phyloP scores from a whole-genome alignment of 2,329 filamentous ascomycete species.

The Sphaerostilbella broomeana region DNA sequence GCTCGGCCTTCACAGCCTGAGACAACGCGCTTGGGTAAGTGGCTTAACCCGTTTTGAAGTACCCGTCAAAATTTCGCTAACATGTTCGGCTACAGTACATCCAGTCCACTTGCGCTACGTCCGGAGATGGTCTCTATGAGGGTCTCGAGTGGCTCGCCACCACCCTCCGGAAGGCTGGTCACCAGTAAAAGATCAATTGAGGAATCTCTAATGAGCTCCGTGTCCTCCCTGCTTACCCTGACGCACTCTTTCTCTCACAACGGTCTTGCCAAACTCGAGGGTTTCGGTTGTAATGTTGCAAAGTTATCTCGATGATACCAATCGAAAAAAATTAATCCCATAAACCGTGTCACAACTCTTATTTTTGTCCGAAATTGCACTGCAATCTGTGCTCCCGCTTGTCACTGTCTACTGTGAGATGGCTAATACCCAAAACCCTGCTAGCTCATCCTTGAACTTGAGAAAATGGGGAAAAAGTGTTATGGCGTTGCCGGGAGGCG shows the following conservation, averaged over 20 bases:
- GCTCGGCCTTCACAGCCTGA: constrained; percentile 97
- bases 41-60: neutral
- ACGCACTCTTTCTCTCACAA: constrained; percentile 37
- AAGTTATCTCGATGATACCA: constrained; percentile 47
- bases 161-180: constrained; percentile 70
- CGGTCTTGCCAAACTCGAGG: constrained; percentile 38
- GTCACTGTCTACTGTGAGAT: constrained; percentile 25
- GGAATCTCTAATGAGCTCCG: constrained; percentile 28
- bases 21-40: constrained; percentile 97
- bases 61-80: neutral
- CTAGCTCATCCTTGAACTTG: constrained; percentile 4
- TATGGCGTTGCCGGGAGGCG: constrained; percentile 16
- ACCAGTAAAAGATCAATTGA: constrained; percentile 46
- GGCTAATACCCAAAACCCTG: constrained; percentile 8
- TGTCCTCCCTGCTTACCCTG: constrained; percentile 31
- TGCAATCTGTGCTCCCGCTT: constrained; percentile 14
- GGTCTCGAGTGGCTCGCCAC: constrained; percentile 91
- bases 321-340: constrained; percentile 50
- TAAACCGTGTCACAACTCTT: constrained; percentile 28
- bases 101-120: constrained; percentile 98
- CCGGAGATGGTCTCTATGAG: constrained; percentile 98
- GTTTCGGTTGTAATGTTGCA: constrained; percentile 55
- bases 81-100: constrained; percentile 63
- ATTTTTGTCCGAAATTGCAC: constrained; percentile 19
- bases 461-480: constrained; percentile 1